Percentiles rank a stretch among this genome's conserved stretches.
Conservation (phyloP, 371 early-diverging fungal species). For the Mortierella sp. region DNA sequence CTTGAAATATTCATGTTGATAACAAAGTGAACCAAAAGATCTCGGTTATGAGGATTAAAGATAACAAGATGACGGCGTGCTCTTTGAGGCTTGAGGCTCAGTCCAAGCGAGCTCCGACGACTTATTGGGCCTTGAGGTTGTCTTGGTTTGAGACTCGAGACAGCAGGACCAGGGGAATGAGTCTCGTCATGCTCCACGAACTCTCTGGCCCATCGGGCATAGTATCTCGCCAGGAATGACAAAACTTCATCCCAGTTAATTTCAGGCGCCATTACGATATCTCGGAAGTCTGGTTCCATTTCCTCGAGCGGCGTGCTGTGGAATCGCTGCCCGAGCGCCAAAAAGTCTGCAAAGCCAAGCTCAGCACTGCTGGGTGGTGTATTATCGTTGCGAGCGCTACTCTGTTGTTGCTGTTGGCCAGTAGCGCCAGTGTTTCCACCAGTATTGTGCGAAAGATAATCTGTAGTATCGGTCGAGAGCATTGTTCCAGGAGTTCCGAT, state of each 20-base stretch:
- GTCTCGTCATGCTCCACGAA: conserved; percentile 55
- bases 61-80: conserved; percentile 57
- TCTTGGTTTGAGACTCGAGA: conserved; percentile 27
- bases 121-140: neutral
- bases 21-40: conserved; percentile 58
- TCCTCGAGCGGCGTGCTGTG: conserved; percentile 54
- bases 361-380: conserved; percentile 14
- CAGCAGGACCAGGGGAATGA: conserved; percentile 20
- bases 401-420: neutral
- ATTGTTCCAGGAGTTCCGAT: conserved; percentile 29
- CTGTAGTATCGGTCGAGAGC: conserved; percentile 17
- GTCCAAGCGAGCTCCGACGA: conserved; percentile 26
- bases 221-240: conserved; percentile 49
- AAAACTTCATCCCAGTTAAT: conserved; percentile 57
- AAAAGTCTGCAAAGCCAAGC: conserved; percentile 56
- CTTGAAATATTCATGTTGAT: conserved; percentile 27
- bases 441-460: conserved; percentile 29
- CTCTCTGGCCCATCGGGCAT: conserved; percentile 48
- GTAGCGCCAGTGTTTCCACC: neutral
- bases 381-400: conserved; percentile 5
- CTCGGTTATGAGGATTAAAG: conserved; percentile 58
- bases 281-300: conserved; percentile 58
- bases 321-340: conserved; percentile 59
- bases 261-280: conserved; percentile 48
- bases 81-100: conserved; percentile 1